Conservation (phyloP, 2,329 filamentous ascomycete genomes). For the Aspergillus ibericus region DNA sequence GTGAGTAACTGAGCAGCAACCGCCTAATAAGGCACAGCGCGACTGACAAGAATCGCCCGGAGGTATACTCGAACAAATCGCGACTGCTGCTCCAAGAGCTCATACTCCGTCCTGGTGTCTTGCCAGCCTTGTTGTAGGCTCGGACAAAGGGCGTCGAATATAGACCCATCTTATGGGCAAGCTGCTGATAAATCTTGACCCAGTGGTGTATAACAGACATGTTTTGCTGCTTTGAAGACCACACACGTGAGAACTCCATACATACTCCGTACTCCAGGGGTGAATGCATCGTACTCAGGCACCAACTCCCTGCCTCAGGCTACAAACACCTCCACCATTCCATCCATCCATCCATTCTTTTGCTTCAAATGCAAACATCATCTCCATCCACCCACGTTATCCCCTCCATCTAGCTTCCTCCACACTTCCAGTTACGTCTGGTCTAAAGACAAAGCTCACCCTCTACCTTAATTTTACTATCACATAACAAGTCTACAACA, state of each 20-base stretch:
- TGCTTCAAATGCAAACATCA: neutral
- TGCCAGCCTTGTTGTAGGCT: no score
- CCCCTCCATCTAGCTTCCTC: neutral
- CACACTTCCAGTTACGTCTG: neutral
- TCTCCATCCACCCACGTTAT: neutral
- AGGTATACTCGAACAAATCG: constrained; percentile 5
- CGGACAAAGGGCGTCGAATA: no score
- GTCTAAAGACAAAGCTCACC: neutral
- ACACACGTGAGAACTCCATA: no score
- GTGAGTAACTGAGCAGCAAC: neutral
- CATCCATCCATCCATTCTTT: neutral
- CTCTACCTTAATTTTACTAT: neutral
- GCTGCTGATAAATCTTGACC: no score
- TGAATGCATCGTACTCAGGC: neutral
- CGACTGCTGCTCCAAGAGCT: neutral
- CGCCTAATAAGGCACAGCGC: neutral
- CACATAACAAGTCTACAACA: constrained; percentile 15
- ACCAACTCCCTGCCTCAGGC: neutral
- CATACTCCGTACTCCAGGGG: no score
- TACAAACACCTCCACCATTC: neutral
- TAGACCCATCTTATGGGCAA: no score
- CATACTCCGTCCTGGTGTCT: neutral
- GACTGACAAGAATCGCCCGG: constrained; percentile 6
- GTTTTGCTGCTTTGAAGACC: no score
- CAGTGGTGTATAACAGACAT: no score